Evolutionary conservation across 148 eudicot species (phyloP), one percentile per base, ranked within the genome.

Genomic region (Silene uniflora): DNA sequence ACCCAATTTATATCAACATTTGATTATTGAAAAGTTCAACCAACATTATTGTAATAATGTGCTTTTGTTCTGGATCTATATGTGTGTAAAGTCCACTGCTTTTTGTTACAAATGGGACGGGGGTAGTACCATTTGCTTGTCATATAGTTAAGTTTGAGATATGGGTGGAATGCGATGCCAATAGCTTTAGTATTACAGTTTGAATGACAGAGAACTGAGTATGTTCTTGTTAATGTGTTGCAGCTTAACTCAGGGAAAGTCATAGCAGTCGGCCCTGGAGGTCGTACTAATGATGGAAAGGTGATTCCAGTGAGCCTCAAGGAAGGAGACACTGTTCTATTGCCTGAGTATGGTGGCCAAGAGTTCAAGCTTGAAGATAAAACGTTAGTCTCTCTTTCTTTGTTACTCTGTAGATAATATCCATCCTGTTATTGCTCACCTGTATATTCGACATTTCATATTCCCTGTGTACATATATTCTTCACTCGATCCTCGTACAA

Each of bases 341-440:
- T 91, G 74, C 93, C 97, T 9, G 97, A 89, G 44, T 91, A 89
- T 74, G 97, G 93, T 21, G 97, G 97, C 27, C 79, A 83, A 70
- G 84, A 89, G 76, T 85, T 89, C 44, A 91, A 89, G 84, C 93
- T 89, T 70, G 85, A 84, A 16, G 97, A 91, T 55, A 91, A 89
- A 85, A 88, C 83, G 97, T 91, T 73, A 67, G 90, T 83, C 14
- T 71, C 67, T 46, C 22, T 0, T 21, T 19, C 25, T 42, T 46
- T 44, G 3, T 6, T 27, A 21, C 22, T 18, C n/a, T 2, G 5
- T 6, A 6, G 63, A 7, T 60, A 7, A n/a, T 60, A 21, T n/a
- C 0, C 13, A 18, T 55, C 13, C 14, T 55, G 14, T 55, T 1
- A 29, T 29, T 1, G 32, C 32, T 29, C 32, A 29, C 32, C 32